Conservation (phyloP, 805 yeast species). For the Zygoascus ofunaensis region DNA sequence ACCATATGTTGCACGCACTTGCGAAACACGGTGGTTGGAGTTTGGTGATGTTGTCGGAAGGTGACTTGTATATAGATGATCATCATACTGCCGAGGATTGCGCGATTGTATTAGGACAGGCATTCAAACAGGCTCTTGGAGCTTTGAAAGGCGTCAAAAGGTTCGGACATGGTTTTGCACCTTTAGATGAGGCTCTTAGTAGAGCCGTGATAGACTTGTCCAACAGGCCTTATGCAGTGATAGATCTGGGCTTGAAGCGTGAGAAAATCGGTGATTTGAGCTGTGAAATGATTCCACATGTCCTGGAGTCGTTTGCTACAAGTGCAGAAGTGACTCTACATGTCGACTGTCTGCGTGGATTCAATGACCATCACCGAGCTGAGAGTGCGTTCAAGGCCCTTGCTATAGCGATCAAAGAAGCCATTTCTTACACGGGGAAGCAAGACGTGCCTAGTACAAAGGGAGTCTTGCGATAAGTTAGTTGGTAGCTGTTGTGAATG, state of each 20-base stretch:
- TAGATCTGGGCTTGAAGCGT: slow-evolving; percentile 81
- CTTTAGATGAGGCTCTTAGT: slow-evolving; percentile 90
- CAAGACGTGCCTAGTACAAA: slow-evolving; percentile 93
- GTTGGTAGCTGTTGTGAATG: not conserved
- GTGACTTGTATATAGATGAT: slow-evolving; percentile 93
- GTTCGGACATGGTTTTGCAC: slow-evolving; percentile 90
- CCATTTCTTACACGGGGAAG: slow-evolving; percentile 72
- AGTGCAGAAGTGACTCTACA: slow-evolving; percentile 86
- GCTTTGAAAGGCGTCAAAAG: slow-evolving; percentile 84
- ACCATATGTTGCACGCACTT: slow-evolving; percentile 95
- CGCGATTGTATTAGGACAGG: slow-evolving; percentile 83
- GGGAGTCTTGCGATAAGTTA: slow-evolving; percentile 61
- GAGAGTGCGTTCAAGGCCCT: slow-evolving; percentile 95
- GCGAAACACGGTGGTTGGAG: slow-evolving; percentile 99
- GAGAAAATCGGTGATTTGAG: slow-evolving; percentile 89
- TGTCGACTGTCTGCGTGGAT: slow-evolving; percentile 88
- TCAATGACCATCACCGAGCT: slow-evolving; percentile 92
- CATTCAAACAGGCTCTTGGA: slow-evolving; percentile 85
- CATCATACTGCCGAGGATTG: slow-evolving; percentile 96
- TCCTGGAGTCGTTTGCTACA: slow-evolving; percentile 86
- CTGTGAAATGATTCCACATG: slow-evolving; percentile 98
- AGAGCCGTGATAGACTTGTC: slow-evolving; percentile 95
- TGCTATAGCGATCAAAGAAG: slow-evolving; percentile 85
- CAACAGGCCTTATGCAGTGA: slow-evolving; percentile 84
- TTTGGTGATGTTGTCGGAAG: slow-evolving; percentile 75